Percentiles rank a stretch among this genome's conserved stretches.
Conservation (phyloP, 1,139 yeast species). For the Kurtzmaniella quercitrusa region DNA sequence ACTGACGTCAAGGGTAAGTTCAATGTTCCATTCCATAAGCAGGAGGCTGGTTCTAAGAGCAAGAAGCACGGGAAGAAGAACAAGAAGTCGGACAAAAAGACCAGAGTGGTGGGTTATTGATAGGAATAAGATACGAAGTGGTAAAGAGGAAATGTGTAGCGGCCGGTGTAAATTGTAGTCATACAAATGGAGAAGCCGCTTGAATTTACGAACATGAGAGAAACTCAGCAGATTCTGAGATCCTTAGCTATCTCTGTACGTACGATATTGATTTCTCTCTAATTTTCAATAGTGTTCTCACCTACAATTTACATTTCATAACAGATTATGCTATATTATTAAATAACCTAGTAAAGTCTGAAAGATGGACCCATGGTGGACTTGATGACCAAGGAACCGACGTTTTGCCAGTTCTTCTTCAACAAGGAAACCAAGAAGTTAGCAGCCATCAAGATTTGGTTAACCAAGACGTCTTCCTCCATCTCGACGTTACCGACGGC, state of each 20-base stretch:
- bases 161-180: too few species aligned
- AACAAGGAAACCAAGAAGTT: slow-evolving; percentile 99
- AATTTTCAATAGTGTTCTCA: too few species aligned
- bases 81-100: slow-evolving; percentile 56
- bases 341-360: slow-evolving; percentile 85
- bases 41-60: slow-evolving; percentile 24
- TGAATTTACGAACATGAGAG: too few species aligned
- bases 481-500: slow-evolving; percentile 99
- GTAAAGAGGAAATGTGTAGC: neutral
- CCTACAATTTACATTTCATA: neutral
- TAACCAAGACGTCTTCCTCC: slow-evolving; percentile 94
- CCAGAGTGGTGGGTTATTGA: slow-evolving; percentile 38
- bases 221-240: too few species aligned
- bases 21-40: slow-evolving; percentile 70
- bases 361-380: slow-evolving; percentile 99
- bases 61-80: slow-evolving; percentile 82
- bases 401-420: slow-evolving; percentile 99
- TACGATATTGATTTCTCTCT: too few species aligned
- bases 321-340: neutral
- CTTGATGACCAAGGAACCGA: slow-evolving; percentile 98
- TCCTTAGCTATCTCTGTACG: too few species aligned
- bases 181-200: neutral
- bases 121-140: neutral
- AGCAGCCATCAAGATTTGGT: slow-evolving; percentile 98
- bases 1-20: slow-evolving; percentile 59